Evolutionary conservation across 2,329 filamentous ascomycete species (phyloP).

Genomic region (Pochonia chlamydosporia): DNA sequence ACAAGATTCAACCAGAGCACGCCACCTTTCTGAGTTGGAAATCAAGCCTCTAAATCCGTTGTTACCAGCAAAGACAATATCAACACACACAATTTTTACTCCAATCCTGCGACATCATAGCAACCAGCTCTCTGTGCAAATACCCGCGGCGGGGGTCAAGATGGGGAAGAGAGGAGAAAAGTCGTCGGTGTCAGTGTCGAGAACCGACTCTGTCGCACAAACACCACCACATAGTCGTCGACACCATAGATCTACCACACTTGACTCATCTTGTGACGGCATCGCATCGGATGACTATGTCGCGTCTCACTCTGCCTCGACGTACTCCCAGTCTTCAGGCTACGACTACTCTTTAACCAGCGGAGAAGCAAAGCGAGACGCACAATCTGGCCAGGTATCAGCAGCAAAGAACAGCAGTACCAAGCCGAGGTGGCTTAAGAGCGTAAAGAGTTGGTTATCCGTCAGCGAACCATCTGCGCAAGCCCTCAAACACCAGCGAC

Average conservation of each 20-base stretch:
- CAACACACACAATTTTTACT: no score
- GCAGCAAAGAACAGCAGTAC: conserved; percentile 18
- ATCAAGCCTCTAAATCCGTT: no score
- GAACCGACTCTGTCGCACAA: neutral
- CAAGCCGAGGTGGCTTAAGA: conserved; percentile 32
- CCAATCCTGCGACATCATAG: no score
- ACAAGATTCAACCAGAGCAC: no score
- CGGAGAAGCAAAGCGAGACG: conserved; percentile 13
- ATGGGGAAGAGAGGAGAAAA: neutral
- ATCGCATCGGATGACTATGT: neutral
- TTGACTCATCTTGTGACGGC: neutral
- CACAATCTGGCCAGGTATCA: neutral
- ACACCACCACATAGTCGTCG: neutral
- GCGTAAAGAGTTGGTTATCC: conserved; percentile 43
- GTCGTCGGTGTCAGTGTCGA: neutral
- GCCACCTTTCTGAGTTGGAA: no score
- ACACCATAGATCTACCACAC: neutral
- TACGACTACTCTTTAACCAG: conserved; percentile 17
- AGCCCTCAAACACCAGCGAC: conserved; percentile 41
- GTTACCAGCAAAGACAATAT: no score
- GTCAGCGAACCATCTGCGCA: conserved; percentile 44
- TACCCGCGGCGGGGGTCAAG: no score
- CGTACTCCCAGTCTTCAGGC: conserved; percentile 8
- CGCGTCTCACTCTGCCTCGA: neutral
- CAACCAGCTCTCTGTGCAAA: no score